Conservation (phyloP, 352 stramenopile genomes). For the Pythium pectinolyticum region DNA sequence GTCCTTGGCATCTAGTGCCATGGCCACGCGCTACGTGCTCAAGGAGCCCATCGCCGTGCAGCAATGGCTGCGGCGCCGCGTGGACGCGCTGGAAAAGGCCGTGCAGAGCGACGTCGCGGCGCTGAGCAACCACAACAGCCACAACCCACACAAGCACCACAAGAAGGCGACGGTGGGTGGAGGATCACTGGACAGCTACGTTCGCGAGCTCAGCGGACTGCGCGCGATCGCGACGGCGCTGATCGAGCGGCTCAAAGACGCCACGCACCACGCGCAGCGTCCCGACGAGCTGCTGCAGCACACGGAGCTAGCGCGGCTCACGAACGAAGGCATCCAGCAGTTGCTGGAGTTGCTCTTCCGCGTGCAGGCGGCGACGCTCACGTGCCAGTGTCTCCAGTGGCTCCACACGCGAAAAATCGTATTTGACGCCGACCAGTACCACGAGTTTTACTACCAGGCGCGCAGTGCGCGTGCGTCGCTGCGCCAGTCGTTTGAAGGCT, state of each 20-base stretch:
- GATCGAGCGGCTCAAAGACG: constrained; percentile 63
- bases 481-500: constrained; percentile 67
- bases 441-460: constrained; percentile 70
- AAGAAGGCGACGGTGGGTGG: constrained; percentile 15
- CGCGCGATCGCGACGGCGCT: constrained; percentile 69
- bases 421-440: constrained; percentile 48
- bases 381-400: constrained; percentile 70
- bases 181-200: constrained; percentile 37
- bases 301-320: constrained; percentile 69
- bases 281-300: constrained; percentile 42
- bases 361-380: constrained; percentile 52
- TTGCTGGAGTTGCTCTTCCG: constrained; percentile 68
- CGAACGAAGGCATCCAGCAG: constrained; percentile 59
- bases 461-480: constrained; percentile 50
- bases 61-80: constrained; percentile 63
- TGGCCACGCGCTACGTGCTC: constrained; percentile 57
- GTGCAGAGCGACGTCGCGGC: constrained; percentile 37
- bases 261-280: constrained; percentile 33
- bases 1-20: constrained; percentile 21
- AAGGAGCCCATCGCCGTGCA: constrained; percentile 82
- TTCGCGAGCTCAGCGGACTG: constrained; percentile 69
- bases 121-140: constrained; percentile 14
- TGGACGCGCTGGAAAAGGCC: constrained; percentile 53
- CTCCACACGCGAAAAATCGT: constrained; percentile 54
- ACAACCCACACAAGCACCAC: constrained; percentile 25